These are phyloP conservation scores for Aspergillus sp. DNA, from an alignment of 2,329 filamentous ascomycete genomes.

Conservation along the genomic window DNA sequence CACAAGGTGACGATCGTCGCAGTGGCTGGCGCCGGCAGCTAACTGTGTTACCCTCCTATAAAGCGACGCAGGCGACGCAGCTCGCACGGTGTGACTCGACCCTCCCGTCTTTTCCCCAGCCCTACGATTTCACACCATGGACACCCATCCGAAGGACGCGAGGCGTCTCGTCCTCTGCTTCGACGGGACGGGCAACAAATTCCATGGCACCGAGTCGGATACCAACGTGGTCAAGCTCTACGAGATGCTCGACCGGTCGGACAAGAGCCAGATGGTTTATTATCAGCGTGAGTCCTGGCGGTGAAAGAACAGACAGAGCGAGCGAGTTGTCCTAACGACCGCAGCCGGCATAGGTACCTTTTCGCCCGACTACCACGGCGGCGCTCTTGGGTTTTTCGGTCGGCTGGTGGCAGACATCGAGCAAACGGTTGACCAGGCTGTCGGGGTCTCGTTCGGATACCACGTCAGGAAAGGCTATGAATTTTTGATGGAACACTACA, in stretches of 20 bases:
- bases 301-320: too few species aligned
- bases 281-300: slow-evolving; percentile 14
- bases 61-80: too few species aligned
- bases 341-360: slow-evolving; percentile 13
- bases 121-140: too few species aligned
- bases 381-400: too few species aligned
- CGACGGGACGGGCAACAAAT: slow-evolving; percentile 34
- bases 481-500: slow-evolving; percentile 12
- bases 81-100: too few species aligned
- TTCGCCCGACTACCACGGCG: slow-evolving; percentile 6
- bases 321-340: neutral
- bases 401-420: too few species aligned
- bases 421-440: slow-evolving; percentile 9
- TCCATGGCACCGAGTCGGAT: slow-evolving; percentile 28
- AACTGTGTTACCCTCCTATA: too few species aligned
- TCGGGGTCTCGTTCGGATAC: slow-evolving; percentile 11
- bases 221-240: slow-evolving; percentile 37
- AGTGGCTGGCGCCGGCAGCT: too few species aligned
- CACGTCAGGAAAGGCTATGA: slow-evolving; percentile 14
- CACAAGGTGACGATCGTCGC: too few species aligned
- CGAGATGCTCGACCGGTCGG: slow-evolving; percentile 27
- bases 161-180: slow-evolving; percentile 33
- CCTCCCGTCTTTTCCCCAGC: too few species aligned
- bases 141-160: too few species aligned
- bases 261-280: slow-evolving; percentile 14